Evolutionary conservation across 805 yeast genomes (phyloP), one percentile per base, ranked within the genome.

Genomic region (Candida nitratophila): DNA sequence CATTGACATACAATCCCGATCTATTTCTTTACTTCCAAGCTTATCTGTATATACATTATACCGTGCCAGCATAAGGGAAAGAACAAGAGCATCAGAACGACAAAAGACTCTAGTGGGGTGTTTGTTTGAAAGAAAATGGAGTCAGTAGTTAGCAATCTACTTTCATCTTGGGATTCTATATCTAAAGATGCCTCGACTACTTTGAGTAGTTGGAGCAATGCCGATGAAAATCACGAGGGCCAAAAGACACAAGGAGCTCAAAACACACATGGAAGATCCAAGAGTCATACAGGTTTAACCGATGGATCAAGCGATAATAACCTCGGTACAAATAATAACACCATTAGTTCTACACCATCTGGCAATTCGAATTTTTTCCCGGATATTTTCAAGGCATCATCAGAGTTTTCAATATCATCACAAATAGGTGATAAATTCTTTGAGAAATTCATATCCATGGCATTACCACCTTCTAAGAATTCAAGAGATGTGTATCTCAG

Each of bases 391-490:
- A 42, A 42, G 12, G n/a, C 37, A 20, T 8, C 37, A 26, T 31
- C 24, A 24, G 40, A 44, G 7, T 24, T 24, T 10, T 43, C 47
- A 56, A 16, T 50, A 56, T 38, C 68, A 55, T 45, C 68, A 60
- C 55, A 51, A 46, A 55, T 84, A 56, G 71, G 86, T 0, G 95
- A 87, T 51, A 81, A 81, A 44, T 61, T 87, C 44, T 74, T 87
- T 50, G 96, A 88, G 54, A 75, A 80, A 54, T 66, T 86, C 41
- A 64, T 87, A 8, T 68, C 79, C 20, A 77, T 86, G 81, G 83
- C 89, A 1, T 66, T 86, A 22, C 93, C 95, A 0, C 72, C 85
- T 0, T 65, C 77, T 0, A 69, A 77, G 3, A 73, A 74, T 17
- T 61, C 70, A 19, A 70, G 70, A 20, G 70, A 70, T 17, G 65